phyloP scores from a whole-genome alignment of 139 green algal genomes.

The Chlamydomonas sp. region DNA sequence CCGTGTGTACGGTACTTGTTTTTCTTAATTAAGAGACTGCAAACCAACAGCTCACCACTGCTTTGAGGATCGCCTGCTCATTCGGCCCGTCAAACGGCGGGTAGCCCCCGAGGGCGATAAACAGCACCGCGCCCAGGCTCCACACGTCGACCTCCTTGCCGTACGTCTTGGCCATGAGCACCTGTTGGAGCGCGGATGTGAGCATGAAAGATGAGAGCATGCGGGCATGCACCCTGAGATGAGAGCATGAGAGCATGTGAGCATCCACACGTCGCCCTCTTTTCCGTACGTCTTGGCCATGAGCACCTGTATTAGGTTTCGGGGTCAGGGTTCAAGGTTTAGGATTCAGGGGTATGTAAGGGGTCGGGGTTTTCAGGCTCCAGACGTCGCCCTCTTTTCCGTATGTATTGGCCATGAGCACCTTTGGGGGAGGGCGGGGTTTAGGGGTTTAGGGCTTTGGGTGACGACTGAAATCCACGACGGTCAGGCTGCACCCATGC shows the following conservation, averaged over 20 bases:
- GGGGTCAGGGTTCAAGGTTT: no score
- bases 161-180: slow-evolving; percentile 31
- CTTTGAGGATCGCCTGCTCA: slow-evolving; percentile 78
- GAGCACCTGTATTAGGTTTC: slow-evolving; percentile 59
- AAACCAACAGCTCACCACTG: no score
- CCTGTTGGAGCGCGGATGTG: slow-evolving; percentile 47
- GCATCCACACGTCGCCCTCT: slow-evolving; percentile 74
- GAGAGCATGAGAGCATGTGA: no score
- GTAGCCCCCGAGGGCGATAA: slow-evolving; percentile 88
- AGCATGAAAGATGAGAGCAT: no score
- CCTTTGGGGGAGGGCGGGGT: not conserved
- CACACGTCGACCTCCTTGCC: slow-evolving; percentile 68
- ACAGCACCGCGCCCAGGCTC: slow-evolving; percentile 90
- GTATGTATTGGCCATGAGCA: slow-evolving; percentile 1
- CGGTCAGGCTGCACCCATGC: not conserved
- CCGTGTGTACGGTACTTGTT: no score
- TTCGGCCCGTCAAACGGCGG: slow-evolving; percentile 90
- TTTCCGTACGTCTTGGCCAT: slow-evolving; percentile 33
- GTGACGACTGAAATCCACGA: not conserved
- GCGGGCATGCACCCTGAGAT: no score
- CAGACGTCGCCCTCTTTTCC: slow-evolving; percentile 17
- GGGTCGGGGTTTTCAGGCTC: no score
- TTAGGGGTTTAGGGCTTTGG: not conserved
- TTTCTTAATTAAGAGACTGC: no score
- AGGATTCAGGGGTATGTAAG: no score